Conservation (phyloP, 1,139 yeast species). For the Diutina pseudorugosa region DNA sequence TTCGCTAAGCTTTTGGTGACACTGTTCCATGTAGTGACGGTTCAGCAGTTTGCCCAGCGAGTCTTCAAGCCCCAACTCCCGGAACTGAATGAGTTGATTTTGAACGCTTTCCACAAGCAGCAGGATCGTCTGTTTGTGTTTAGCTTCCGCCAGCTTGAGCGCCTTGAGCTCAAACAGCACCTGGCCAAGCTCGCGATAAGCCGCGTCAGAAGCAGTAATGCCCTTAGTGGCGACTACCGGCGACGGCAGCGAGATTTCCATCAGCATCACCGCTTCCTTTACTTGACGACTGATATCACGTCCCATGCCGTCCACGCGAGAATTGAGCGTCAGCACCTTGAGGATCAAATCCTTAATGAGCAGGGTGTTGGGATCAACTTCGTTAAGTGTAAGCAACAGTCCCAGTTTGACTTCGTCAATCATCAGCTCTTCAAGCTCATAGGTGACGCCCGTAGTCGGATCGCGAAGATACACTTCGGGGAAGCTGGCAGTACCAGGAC, state of each 20-base stretch:
- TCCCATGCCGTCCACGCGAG: conserved; percentile 19
- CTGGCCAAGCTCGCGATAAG: background rate
- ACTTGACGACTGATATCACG: conserved; percentile 14
- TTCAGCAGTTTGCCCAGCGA: conserved; percentile 13
- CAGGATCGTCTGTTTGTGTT: background rate
- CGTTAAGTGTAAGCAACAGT: conserved; percentile 44
- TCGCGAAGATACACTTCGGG: conserved; percentile 79
- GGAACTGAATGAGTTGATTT: background rate
- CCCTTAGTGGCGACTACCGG: background rate
- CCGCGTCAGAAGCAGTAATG: background rate
- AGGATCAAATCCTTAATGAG: conserved; percentile 14
- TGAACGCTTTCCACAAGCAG: background rate
- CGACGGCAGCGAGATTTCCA: conserved; percentile 13
- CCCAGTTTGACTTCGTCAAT: conserved; percentile 51
- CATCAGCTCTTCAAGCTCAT: conserved; percentile 67
- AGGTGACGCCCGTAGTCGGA: conserved; percentile 43
- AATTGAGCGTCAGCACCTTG: conserved; percentile 19
- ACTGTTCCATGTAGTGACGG: conserved; percentile 63
- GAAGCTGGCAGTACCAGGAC: conserved; percentile 58
- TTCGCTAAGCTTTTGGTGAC: conserved; percentile 61
- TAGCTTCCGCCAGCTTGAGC: background rate
- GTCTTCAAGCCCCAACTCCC: background rate
- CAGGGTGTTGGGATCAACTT: conserved; percentile 10
- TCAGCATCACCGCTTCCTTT: conserved; percentile 13
- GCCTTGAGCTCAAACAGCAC: background rate